Evolutionary conservation across 306 rosid species (phyloP).

Genomic region (Ziziphus jujuba): DNA sequence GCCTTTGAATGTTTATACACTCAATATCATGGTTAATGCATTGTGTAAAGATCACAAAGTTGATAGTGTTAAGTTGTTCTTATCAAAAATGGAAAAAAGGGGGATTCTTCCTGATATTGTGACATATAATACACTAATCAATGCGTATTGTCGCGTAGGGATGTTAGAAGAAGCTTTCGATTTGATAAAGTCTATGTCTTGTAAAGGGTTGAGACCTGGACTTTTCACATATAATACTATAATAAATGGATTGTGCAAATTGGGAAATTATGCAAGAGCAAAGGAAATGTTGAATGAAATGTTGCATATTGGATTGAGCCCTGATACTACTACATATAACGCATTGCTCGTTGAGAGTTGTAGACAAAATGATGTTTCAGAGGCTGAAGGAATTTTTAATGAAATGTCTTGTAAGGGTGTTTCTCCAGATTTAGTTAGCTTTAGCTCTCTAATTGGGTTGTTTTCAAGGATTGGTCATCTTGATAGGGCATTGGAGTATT

Average conservation of each 20-base stretch:
- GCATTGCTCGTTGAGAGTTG: constrained; percentile 69
- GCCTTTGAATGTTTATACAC: constrained; percentile 61
- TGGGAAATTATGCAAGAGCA: constrained; percentile 54
- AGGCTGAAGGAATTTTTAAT: constrained; percentile 61
- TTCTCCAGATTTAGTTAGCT: constrained; percentile 78
- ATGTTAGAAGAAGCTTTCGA: constrained; percentile 53
- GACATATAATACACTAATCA: constrained; percentile 75
- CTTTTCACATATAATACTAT: constrained; percentile 74
- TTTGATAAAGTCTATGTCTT: constrained; percentile 44
- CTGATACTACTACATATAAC: constrained; percentile 70
- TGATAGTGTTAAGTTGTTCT: constrained; percentile 42
- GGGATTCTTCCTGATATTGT: constrained; percentile 65
- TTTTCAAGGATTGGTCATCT: constrained; percentile 60
- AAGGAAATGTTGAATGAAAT: constrained; percentile 58
- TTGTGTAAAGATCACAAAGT: constrained; percentile 67
- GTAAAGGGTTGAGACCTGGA: constrained; percentile 63
- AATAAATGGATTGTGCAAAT: constrained; percentile 76
- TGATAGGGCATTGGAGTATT: constrained; percentile 56
- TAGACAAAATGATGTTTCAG: constrained; percentile 53
- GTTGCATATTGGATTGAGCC: constrained; percentile 57
- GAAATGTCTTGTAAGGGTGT: constrained; percentile 57
- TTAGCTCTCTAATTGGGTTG: constrained; percentile 62
- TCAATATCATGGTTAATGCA: constrained; percentile 91
- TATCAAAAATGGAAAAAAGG: constrained; percentile 57
- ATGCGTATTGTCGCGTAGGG: constrained; percentile 65